Conservation (phyloP, 2,329 filamentous ascomycete genomes). For the Elsinoe fawcettii region DNA sequence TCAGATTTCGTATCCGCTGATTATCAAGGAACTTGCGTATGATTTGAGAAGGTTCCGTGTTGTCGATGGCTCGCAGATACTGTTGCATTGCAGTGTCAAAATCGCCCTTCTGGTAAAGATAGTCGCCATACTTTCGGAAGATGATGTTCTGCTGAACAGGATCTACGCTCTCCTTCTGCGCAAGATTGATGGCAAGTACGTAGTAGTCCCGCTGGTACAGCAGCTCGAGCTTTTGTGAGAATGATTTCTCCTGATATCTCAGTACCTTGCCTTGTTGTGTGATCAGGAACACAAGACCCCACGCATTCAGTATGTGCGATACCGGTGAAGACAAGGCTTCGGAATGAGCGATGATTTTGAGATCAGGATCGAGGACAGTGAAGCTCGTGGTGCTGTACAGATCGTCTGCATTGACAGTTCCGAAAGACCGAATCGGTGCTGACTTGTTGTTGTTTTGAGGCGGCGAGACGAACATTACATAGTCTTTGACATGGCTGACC, state of each 20-base stretch:
- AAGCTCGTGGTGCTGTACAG: slow-evolving; percentile 83
- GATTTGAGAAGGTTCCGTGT: slow-evolving; percentile 90
- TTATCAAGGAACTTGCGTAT: slow-evolving; percentile 97
- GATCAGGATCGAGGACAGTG: slow-evolving; percentile 80
- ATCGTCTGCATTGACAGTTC: slow-evolving; percentile 62
- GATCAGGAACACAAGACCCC: slow-evolving; percentile 87
- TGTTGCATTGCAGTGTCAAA: slow-evolving; percentile 99
- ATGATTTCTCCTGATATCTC: slow-evolving; percentile 80
- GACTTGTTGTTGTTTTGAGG: slow-evolving; percentile 50
- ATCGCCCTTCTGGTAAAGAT: slow-evolving; percentile 87
- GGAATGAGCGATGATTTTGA: slow-evolving; percentile 83
- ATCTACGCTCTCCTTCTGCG: slow-evolving; percentile 80
- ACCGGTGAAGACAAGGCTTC: slow-evolving; percentile 77
- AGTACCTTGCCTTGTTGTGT: slow-evolving; percentile 87
- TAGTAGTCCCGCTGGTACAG: slow-evolving; percentile 92
- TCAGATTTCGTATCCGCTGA: slow-evolving; percentile 93
- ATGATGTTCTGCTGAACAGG: slow-evolving; percentile 79
- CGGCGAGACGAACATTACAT: slow-evolving; percentile 78
- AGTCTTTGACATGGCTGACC: slow-evolving; percentile 71
- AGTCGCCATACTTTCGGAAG: slow-evolving; percentile 87
- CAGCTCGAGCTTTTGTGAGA: slow-evolving; percentile 87
- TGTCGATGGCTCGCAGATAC: slow-evolving; percentile 91
- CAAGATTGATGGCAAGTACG: slow-evolving; percentile 81
- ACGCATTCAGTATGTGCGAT: slow-evolving; percentile 72
- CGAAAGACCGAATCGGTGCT: slow-evolving; percentile 64